Percentiles rank a stretch among this genome's conserved stretches.
Evolutionary conservation across 2,329 filamentous ascomycete genomes (phyloP).

Genomic region (Fusarium torulosum): DNA sequence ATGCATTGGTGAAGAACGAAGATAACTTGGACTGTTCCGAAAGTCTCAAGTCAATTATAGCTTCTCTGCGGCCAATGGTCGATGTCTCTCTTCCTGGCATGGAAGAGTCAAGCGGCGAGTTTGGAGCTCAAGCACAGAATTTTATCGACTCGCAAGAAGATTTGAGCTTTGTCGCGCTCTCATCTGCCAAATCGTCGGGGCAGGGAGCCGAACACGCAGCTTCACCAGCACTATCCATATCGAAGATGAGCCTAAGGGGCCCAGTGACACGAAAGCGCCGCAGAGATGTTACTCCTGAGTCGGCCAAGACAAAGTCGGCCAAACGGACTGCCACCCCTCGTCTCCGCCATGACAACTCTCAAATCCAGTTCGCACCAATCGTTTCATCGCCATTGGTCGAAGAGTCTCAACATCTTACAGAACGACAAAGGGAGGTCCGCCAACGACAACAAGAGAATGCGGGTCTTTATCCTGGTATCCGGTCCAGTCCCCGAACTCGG

Average conservation of each 20-base stretch:
- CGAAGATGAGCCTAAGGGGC: constrained; percentile 39
- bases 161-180: constrained; percentile 50
- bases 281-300: constrained; percentile 48
- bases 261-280: constrained; percentile 48
- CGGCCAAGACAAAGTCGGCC: constrained; percentile 38
- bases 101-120: constrained; percentile 55
- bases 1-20: constrained; percentile 72
- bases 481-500: constrained; percentile 60
- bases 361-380: constrained; percentile 80
- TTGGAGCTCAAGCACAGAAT: constrained; percentile 55
- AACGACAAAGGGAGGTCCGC: constrained; percentile 81
- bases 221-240: constrained; percentile 28
- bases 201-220: constrained; percentile 37
- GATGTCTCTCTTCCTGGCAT: constrained; percentile 62
- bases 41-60: constrained; percentile 71
- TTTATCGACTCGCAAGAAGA: constrained; percentile 67
- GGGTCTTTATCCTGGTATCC: constrained; percentile 76
- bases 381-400: constrained; percentile 64
- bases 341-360: constrained; percentile 83
- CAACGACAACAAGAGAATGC: constrained; percentile 77
- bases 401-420: constrained; percentile 82
- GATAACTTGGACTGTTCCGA: constrained; percentile 73
- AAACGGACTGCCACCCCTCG: constrained; percentile 60
- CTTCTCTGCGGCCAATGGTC: constrained; percentile 67
- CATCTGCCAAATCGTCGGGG: constrained; percentile 50